Percentiles rank a stretch among this genome's conserved stretches.
Conservation (phyloP, 1,139 yeast genomes). For the Geotrichum carabidarum region DNA sequence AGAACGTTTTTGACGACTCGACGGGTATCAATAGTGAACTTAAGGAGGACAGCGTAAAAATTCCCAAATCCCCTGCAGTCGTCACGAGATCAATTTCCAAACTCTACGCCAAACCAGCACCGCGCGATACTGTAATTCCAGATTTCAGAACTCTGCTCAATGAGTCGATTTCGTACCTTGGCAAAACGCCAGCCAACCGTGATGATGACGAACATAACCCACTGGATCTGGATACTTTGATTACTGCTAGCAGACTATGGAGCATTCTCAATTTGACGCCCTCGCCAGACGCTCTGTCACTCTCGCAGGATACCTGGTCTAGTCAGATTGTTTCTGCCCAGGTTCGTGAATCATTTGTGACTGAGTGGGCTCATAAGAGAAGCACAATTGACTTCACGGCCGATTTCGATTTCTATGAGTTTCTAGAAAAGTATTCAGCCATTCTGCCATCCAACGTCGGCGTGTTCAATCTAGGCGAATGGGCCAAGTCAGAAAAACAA, state of each 20-base stretch:
- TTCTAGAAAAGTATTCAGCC: constrained; percentile 35
- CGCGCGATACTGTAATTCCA: constrained; percentile 21
- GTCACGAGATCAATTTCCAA: constrained; percentile 29
- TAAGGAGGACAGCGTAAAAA: constrained; percentile 36
- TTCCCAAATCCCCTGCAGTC: constrained; percentile 35
- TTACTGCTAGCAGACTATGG: constrained; percentile 38
- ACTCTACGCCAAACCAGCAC: neutral
- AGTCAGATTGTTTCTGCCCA: constrained; percentile 37
- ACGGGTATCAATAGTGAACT: constrained; percentile 39
- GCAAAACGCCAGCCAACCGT: constrained; percentile 10
- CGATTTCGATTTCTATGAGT: constrained; percentile 40
- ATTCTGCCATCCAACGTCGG: constrained; percentile 35
- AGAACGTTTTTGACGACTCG: constrained; percentile 38
- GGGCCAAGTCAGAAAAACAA: constrained; percentile 38
- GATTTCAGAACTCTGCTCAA: constrained; percentile 25
- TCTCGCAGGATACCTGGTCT: constrained; percentile 36
- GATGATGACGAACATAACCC: constrained; percentile 12
- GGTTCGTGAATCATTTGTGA: constrained; percentile 35
- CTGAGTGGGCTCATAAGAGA: constrained; percentile 40
- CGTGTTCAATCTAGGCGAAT: constrained; percentile 33
- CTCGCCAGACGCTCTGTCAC: constrained; percentile 28
- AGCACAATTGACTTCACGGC: constrained; percentile 38
- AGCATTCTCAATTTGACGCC: constrained; percentile 34
- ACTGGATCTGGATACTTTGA: constrained; percentile 27
- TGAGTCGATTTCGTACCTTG: constrained; percentile 27